Evolutionary conservation across 371 early-diverging fungal genomes (phyloP), one percentile per base, ranked within the genome.

Genomic region (Mycotypha africana): DNA sequence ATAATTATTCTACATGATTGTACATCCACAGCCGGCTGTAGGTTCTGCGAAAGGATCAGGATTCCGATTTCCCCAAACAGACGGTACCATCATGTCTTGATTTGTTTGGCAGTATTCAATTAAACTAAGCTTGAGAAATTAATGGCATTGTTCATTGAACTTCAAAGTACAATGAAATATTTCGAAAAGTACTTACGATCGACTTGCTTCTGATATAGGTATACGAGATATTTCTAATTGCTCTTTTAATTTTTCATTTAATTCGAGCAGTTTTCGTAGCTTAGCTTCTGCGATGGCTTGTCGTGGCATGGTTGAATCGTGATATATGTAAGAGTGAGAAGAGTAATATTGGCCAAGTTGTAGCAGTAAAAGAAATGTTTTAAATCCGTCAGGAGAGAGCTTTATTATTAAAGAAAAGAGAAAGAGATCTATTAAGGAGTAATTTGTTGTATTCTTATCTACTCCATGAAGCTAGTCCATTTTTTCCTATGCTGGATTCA

Each of bases 171-270:
- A 12, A n/a, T n/a, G n/a, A n/a, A n/a, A n/a, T n/a, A n/a, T n/a
- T n/a, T n/a, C n/a, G n/a, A n/a, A n/a, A n/a, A n/a, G n/a, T 16
- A 55, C 67, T 62, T 70, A 70, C 71, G 71, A 70, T 38, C 67
- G 61, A 55, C 67, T 70, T 19, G 71, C 71, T 55, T 70, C 71
- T 24, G 71, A 70, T 11, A 70, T 53, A 4, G 71, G 71, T 34
- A 71, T 62, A 45, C 71, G 71, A 38, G 53, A 58, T 30, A 71
- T 67, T 47, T 71, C 71, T 21, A 71, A 47, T 16, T 71, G 71
- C 25, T 71, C 71, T 52, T 67, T 67, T 34, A 71, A 41, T 48
- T 62, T 66, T n/a, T 67, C 71, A 46, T 71, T 71, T 25, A 64
- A 34, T 32, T 71, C 71, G 24, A 64, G 53, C 35, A 67, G 41